These are phyloP conservation scores for Exobasidium rhododendri DNA, from an alignment of 1,284 basidiomycete genomes.

Conservation along the genomic window DNA sequence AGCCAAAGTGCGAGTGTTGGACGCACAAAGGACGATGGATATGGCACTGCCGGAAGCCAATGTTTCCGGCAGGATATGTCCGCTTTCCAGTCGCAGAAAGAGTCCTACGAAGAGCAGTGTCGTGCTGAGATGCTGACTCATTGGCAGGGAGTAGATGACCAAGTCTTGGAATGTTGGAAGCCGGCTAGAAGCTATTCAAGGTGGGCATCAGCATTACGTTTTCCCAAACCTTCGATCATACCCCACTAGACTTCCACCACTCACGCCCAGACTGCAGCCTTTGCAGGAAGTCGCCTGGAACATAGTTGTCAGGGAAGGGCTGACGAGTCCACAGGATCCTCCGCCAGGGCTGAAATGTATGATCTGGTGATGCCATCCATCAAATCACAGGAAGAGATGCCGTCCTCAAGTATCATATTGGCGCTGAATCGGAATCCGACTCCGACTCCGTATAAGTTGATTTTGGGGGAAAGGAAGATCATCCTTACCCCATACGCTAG, in stretches of 20 bases:
- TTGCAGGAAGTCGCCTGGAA: conserved; percentile 73
- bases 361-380: too few relatives aligned
- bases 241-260: conserved; percentile 46
- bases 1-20: not conserved
- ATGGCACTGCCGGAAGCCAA: not conserved
- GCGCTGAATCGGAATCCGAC: too few relatives aligned
- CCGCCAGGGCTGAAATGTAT: conserved; percentile 61
- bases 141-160: conserved; percentile 8
- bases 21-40: not conserved
- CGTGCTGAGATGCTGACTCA: conserved; percentile 14
- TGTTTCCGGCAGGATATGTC: not conserved
- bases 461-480: too few relatives aligned
- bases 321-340: conserved; percentile 80
- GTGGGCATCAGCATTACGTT: not conserved
- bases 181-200: not conserved
- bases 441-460: too few relatives aligned
- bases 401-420: too few relatives aligned
- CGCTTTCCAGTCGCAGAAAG: not conserved
- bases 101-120: not conserved
- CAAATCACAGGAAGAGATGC: too few relatives aligned
- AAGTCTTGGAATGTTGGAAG: conserved; percentile 5
- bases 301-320: conserved; percentile 77
- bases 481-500: too few relatives aligned
- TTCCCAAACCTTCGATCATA: not conserved
- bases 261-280: conserved; percentile 74